Conservation (phyloP, 805 yeast species). For the Myxozyma geophila region DNA sequence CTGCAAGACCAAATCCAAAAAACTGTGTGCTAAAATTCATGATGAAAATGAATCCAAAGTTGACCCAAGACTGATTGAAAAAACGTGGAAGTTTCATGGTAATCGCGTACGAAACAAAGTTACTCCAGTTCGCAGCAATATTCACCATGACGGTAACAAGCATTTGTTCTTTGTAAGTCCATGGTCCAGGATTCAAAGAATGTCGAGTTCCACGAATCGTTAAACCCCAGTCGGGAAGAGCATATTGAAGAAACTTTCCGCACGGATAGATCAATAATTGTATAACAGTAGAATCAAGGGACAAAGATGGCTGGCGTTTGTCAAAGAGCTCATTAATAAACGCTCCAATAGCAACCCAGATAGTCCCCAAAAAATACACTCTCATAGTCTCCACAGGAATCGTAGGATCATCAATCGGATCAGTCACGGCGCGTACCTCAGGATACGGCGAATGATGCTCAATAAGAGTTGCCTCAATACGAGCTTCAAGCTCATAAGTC, state of each 20-base stretch:
- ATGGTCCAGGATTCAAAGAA: constrained; percentile 64
- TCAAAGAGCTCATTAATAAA: constrained; percentile 64
- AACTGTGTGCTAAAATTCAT: constrained; percentile 62
- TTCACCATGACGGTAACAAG: constrained; percentile 52
- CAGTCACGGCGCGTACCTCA: constrained; percentile 69
- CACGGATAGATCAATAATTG: constrained; percentile 68
- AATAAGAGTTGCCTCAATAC: constrained; percentile 24
- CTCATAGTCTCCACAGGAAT: constrained; percentile 23
- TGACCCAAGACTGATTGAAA: constrained; percentile 41
- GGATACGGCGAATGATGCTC: constrained; percentile 54
- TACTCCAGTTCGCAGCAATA: constrained; percentile 14
- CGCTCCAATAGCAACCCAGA: constrained; percentile 62
- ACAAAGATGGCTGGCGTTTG: constrained; percentile 60
- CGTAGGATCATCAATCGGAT: constrained; percentile 56
- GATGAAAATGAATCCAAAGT: constrained; percentile 58
- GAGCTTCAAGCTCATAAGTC: constrained; percentile 15
- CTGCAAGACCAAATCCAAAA: constrained; percentile 71
- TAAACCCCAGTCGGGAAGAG: constrained; percentile 27
- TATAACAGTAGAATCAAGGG: constrained; percentile 63
- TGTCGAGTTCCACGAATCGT: constrained; percentile 45
- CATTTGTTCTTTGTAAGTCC: constrained; percentile 66
- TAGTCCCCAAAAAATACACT: constrained; percentile 51
- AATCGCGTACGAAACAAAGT: constrained; percentile 53
- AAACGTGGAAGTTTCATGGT: constrained; percentile 28
- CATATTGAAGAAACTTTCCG: constrained; percentile 48